Evolutionary conservation across 1,139 yeast genomes (phyloP).

Genomic region (Debaryomyces robertsiae): DNA sequence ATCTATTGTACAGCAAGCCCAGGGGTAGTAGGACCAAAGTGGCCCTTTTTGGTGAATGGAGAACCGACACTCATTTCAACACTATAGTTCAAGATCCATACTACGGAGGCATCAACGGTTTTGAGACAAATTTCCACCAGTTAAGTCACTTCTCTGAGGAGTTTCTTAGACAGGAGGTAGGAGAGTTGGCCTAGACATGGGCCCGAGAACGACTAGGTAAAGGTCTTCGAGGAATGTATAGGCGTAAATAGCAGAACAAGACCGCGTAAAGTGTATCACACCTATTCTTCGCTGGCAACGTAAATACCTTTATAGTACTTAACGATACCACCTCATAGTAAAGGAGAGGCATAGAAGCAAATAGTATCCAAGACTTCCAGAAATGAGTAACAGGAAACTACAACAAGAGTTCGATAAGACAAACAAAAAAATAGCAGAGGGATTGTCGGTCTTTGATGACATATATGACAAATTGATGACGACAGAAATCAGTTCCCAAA

Average conservation of each 20-base stretch:
- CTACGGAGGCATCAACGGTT: constrained; percentile 84
- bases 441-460: constrained; percentile 83
- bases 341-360: constrained; percentile 5
- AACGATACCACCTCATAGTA: too few relatives aligned
- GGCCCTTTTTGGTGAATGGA: constrained; percentile 77
- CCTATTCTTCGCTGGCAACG: constrained; percentile 4
- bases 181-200: constrained; percentile 2
- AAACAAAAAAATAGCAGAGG: constrained; percentile 92
- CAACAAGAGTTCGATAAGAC: constrained; percentile 90
- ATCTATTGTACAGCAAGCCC: constrained; percentile 64
- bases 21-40: constrained; percentile 51
- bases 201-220: neutral
- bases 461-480: constrained; percentile 83
- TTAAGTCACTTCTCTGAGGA: constrained; percentile 71
- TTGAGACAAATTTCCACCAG: constrained; percentile 77
- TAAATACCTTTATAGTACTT: neutral
- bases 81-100: constrained; percentile 85
- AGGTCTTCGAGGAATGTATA: neutral
- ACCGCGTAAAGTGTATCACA: constrained; percentile 5
- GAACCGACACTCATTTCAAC: constrained; percentile 50
- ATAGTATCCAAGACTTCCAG: constrained; percentile 1
- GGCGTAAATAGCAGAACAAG: constrained; percentile 7
- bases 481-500: constrained; percentile 84
- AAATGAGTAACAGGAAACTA: constrained; percentile 50
- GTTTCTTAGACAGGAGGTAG: constrained; percentile 55